Percentiles rank a stretch among this genome's conserved stretches.
Conservation (phyloP, 805 yeast species). For the Candida ipomoeae region DNA sequence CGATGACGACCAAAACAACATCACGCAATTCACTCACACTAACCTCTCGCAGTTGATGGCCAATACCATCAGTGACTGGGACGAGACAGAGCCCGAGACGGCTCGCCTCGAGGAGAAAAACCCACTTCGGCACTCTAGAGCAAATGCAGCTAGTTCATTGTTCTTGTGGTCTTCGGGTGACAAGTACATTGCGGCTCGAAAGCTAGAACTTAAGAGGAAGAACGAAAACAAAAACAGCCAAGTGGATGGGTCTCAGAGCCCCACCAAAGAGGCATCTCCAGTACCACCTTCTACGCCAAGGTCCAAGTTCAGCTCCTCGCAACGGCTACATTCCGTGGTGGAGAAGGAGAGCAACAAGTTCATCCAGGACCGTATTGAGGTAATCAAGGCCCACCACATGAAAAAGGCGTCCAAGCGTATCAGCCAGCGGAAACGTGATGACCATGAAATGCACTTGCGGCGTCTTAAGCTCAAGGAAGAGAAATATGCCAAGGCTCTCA, state of each 20-base stretch:
- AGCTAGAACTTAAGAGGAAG: constrained; percentile 20
- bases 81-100: constrained; percentile 7
- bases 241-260: neutral
- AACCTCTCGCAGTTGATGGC: constrained; percentile 3
- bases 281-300: constrained; percentile 7
- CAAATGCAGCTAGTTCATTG: constrained; percentile 27
- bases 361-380: constrained; percentile 36
- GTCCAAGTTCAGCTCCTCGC: constrained; percentile 21
- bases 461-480: constrained; percentile 36
- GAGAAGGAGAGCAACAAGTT: constrained; percentile 37
- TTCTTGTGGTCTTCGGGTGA: constrained; percentile 44
- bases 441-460: constrained; percentile 35
- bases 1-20: constrained; percentile 10
- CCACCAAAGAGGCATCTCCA: neutral
- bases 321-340: constrained; percentile 25
- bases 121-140: constrained; percentile 7
- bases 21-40: constrained; percentile 27
- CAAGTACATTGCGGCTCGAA: constrained; percentile 31
- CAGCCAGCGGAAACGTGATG: constrained; percentile 36
- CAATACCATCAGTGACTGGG: constrained; percentile 10
- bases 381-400: constrained; percentile 35
- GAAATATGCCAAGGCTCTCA: constrained; percentile 31
- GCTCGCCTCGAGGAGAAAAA: neutral
- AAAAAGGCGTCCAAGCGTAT: constrained; percentile 34
- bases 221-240: neutral